Conservation (phyloP, 179 eudicot species). For the Kewa caespitosa region DNA sequence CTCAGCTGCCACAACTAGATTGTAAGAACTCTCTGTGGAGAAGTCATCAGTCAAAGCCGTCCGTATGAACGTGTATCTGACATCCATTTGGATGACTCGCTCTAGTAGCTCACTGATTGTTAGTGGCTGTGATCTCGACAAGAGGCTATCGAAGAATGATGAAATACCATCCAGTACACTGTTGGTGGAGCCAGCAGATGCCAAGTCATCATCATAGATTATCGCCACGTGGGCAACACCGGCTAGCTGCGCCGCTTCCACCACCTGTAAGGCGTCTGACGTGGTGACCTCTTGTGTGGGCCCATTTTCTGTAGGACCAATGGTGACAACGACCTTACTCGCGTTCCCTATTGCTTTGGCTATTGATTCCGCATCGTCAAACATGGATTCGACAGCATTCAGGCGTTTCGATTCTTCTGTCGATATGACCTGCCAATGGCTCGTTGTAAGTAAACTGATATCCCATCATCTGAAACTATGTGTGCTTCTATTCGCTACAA, state of each 20-base stretch:
- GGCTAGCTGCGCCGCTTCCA: slow-evolving; percentile 79
- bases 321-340: slow-evolving; percentile 81
- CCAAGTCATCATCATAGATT: slow-evolving; percentile 50
- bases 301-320: slow-evolving; percentile 71
- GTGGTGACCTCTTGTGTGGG: slow-evolving; percentile 55
- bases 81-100: slow-evolving; percentile 52
- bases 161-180: slow-evolving; percentile 78
- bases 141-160: slow-evolving; percentile 68
- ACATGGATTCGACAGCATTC: slow-evolving; percentile 82
- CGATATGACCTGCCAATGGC: slow-evolving; percentile 69
- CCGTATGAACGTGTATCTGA: slow-evolving; percentile 71
- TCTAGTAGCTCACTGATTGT: slow-evolving; percentile 65
- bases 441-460: neutral
- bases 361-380: slow-evolving; percentile 70
- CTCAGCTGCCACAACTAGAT: slow-evolving; percentile 74
- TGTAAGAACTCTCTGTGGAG: slow-evolving; percentile 65
- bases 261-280: slow-evolving; percentile 65
- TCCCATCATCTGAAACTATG: neutral
- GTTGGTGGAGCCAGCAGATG: slow-evolving; percentile 36
- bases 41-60: slow-evolving; percentile 71
- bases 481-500: too few relatives aligned
- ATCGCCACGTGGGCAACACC: slow-evolving; percentile 78
- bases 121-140: slow-evolving; percentile 64
- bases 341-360: slow-evolving; percentile 96
- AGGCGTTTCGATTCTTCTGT: slow-evolving; percentile 79